Conservation (phyloP, 495 filamentous ascomycete genomes). For the Aspergillus biplanus region DNA sequence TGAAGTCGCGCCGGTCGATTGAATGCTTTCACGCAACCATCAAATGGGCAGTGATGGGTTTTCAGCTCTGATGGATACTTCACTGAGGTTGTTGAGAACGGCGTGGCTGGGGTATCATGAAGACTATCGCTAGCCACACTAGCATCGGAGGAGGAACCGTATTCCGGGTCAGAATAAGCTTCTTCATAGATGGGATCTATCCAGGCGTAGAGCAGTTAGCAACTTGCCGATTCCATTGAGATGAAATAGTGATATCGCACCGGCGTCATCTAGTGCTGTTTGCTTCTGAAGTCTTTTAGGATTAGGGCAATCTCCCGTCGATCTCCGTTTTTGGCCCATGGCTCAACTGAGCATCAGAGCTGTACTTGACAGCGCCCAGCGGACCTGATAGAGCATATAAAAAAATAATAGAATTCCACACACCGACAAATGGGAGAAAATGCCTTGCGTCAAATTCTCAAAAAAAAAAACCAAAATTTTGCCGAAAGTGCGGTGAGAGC, state of each 20-base stretch:
- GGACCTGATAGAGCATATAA: neutral
- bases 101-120: slow-evolving; percentile 54
- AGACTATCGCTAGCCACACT: slow-evolving; percentile 40
- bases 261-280: slow-evolving; percentile 31
- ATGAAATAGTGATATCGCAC: slow-evolving; percentile 28
- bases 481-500: slow-evolving; percentile 32
- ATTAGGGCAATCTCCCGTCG: slow-evolving; percentile 26
- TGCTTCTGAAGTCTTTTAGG: slow-evolving; percentile 37
- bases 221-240: neutral
- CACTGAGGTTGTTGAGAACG: slow-evolving; percentile 56
- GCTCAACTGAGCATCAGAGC: slow-evolving; percentile 16
- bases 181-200: slow-evolving; percentile 50
- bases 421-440: slow-evolving; percentile 4
- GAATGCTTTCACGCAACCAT: slow-evolving; percentile 79
- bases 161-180: slow-evolving; percentile 41
- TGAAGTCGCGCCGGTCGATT: slow-evolving; percentile 80
- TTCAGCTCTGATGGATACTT: slow-evolving; percentile 72
- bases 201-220: slow-evolving; percentile 8
- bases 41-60: slow-evolving; percentile 68
- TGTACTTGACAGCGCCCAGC: neutral
- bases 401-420: slow-evolving; percentile 9
- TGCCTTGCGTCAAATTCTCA: slow-evolving; percentile 9
- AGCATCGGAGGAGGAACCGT: slow-evolving; percentile 33
- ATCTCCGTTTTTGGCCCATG: slow-evolving; percentile 39
- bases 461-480: slow-evolving; percentile 36